These are phyloP conservation scores for Pseudogymnoascus sp. DNA, from an alignment of 2,329 filamentous ascomycete genomes.

Conservation along the genomic window DNA sequence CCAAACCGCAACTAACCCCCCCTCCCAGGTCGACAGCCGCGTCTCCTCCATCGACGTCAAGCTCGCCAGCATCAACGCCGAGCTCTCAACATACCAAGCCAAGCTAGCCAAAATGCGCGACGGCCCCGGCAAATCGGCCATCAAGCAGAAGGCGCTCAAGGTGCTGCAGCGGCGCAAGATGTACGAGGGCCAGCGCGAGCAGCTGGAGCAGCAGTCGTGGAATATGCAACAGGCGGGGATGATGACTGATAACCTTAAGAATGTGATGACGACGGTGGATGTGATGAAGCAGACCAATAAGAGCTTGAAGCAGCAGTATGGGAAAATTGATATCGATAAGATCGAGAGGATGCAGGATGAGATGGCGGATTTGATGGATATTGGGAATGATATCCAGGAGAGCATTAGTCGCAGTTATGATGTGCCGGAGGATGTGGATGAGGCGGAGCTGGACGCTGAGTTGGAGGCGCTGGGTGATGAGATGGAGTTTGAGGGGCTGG, in stretches of 20 bases:
- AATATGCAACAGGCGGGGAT: constrained; percentile 98
- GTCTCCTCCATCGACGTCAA: constrained; percentile 89
- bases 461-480: constrained; percentile 90
- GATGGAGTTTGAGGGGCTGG: constrained; percentile 70
- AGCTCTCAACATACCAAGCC: constrained; percentile 79
- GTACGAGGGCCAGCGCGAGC: constrained; percentile 89
- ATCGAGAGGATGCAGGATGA: constrained; percentile 98
- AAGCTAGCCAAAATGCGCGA: constrained; percentile 91
- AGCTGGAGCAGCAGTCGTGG: constrained; percentile 90
- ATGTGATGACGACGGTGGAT: constrained; percentile 96
- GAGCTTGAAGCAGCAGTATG: constrained; percentile 85
- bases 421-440: constrained; percentile 92
- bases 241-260: constrained; percentile 98
- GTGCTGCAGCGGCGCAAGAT: constrained; percentile 88
- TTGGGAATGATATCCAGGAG: constrained; percentile 97
- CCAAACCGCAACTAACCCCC: constrained; percentile 17
- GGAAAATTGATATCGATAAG: constrained; percentile 94
- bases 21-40: constrained; percentile 62
- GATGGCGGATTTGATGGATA: constrained; percentile 96
- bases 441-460: constrained; percentile 93
- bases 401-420: constrained; percentile 87
- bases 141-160: constrained; percentile 92
- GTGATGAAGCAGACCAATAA: constrained; percentile 97
- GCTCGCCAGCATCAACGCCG: constrained; percentile 83
- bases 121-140: constrained; percentile 83